These are phyloP conservation scores for Candida michaelii DNA, from an alignment of 805 yeast species.

Conservation along the genomic window DNA sequence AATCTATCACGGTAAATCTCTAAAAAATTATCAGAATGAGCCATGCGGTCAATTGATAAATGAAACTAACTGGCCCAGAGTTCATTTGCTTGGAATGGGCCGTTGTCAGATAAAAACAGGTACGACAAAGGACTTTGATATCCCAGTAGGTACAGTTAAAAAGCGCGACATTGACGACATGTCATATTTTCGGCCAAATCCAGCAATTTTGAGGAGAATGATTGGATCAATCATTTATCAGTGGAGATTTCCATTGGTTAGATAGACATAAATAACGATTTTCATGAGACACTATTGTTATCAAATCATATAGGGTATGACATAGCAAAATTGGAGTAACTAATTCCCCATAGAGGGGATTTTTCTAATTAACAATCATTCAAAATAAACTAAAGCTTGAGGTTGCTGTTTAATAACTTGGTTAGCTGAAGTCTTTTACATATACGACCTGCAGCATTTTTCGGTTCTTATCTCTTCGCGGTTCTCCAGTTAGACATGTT, in stretches of 20 bases:
- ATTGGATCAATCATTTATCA: not conserved
- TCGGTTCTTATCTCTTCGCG: not conserved
- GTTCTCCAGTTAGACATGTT: not conserved
- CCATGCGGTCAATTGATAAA: too few species aligned
- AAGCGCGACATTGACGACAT: not conserved
- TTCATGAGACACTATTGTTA: not conserved
- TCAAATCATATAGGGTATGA: not conserved
- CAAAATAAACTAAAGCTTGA: too few species aligned
- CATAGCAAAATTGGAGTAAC: not conserved
- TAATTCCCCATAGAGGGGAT: not conserved
- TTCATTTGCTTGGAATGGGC: too few species aligned
- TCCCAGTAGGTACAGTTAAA: not conserved
- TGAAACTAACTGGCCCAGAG: too few species aligned
- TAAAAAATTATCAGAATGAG: too few species aligned
- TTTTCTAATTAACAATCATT: too few species aligned
- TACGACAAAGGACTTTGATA: not conserved
- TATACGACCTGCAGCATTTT: not conserved
- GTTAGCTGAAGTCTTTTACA: not conserved
- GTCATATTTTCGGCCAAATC: not conserved
- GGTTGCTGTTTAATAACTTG: too few species aligned
- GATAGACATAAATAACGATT: not conserved
- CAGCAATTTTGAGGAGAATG: not conserved
- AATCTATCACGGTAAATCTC: too few species aligned
- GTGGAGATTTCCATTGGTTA: slow-evolving; percentile 1
- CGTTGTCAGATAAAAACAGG: not conserved